Evolutionary conservation across 2,329 filamentous ascomycete genomes (phyloP), one percentile per base, ranked within the genome.

Genomic region (Lojkania enalia): DNA sequence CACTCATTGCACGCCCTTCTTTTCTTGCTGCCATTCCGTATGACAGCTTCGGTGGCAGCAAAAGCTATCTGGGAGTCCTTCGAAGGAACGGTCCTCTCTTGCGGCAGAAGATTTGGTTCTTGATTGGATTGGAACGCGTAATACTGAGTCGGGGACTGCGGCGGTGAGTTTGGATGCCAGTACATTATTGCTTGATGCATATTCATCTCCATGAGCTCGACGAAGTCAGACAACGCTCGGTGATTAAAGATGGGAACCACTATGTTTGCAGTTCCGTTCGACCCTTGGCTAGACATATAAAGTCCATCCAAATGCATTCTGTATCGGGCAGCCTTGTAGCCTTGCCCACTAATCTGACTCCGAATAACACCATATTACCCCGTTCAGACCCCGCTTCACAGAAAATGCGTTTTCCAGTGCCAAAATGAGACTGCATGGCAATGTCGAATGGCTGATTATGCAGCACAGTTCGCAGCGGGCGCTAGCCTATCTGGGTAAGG

Each of bases 1-100:
- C 42, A 46, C 20, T 46, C 42, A 18, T 46, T 46, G 20, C 42
- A 46, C 5, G 42, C 42, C 20, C 42, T 31, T 15, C 42, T 40
- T 20, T 46, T 46, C 36, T 46, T 46, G 37, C 42, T 46, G 11
- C 42, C 42, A 36, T 46, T 46, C 12, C 35, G 36, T 5, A 46
- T 41, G 5, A 19, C 23, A n/a, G 42, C 35, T 25, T 43, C 40
- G 9, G 15, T 15, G 19, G 15, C 33, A 21, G 33, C 33, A 33
- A 33, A 33, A 15, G 14, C 14, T 9, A 15, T 9, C 30, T 33
- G 30, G 14, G 30, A 12, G 30, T 9, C 30, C 11, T 33, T 9
- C 6, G 30, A 33, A 9, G 7, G 30, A 6, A 15, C 9, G 30
- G 30, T 12, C 14, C 6, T 7, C 9, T 11, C 7, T 6, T 7